Percentiles rank a stretch among this genome's conserved stretches.
Evolutionary conservation across 257 asterid species (phyloP).

Genomic region (Ocimum tenuiflorum): DNA sequence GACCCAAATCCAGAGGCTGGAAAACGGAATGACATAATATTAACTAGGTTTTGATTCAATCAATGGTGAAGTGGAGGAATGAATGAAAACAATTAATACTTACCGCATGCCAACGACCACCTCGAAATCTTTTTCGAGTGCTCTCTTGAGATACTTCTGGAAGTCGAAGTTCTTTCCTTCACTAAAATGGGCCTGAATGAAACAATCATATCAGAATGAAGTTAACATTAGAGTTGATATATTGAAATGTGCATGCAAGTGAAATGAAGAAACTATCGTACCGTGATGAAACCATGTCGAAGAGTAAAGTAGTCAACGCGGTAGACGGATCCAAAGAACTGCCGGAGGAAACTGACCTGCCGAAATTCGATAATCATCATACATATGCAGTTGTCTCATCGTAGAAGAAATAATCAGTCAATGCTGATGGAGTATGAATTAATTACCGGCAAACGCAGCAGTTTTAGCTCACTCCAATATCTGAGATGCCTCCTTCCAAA

Average conservation of each 20-base stretch:
- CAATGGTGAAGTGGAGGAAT: neutral
- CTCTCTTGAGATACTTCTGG: constrained; percentile 54
- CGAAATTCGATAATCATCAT: constrained; percentile 1
- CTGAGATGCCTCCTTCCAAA: constrained; percentile 67
- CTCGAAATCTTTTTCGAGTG: constrained; percentile 59
- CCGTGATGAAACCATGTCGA: constrained; percentile 70
- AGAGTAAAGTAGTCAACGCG: constrained; percentile 62
- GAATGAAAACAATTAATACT: too few relatives aligned
- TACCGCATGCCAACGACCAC: constrained; percentile 72
- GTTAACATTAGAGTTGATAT: neutral
- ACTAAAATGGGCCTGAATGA: constrained; percentile 58
- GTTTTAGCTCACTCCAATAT: constrained; percentile 48
- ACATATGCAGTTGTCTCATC: neutral
- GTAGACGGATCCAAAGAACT: constrained; percentile 56
- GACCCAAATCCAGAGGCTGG: constrained; percentile 68
- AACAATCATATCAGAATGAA: neutral
- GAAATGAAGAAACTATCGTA: constrained; percentile 17
- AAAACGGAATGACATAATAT: neutral
- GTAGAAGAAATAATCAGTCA: neutral
- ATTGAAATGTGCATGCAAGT: neutral
- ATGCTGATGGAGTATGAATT: neutral
- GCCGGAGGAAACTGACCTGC: constrained; percentile 66
- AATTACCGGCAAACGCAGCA: constrained; percentile 55
- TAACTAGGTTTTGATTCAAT: neutral
- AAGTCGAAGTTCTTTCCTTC: constrained; percentile 51